These are phyloP conservation scores for Magnusiomyces tetraspermus DNA, from an alignment of 1,139 yeast genomes.

Conservation along the genomic window DNA sequence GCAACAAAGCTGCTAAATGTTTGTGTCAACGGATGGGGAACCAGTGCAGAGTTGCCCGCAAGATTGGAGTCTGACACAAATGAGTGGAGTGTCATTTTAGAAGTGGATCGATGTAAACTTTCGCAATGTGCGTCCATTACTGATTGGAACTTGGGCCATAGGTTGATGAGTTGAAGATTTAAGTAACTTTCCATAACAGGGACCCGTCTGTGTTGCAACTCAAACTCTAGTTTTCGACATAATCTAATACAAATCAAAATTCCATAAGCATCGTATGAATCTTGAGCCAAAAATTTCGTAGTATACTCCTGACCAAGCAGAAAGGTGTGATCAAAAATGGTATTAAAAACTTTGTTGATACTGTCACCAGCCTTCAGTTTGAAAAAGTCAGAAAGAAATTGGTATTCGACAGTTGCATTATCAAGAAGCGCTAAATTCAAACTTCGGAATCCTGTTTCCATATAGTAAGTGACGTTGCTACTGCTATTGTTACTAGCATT, in stretches of 20 bases:
- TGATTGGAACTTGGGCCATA: conserved; percentile 84
- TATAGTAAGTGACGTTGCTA: conserved; percentile 40
- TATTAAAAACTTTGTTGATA: conserved; percentile 37
- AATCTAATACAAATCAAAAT: conserved; percentile 67
- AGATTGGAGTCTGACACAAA: conserved; percentile 20
- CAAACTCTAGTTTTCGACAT: conserved; percentile 53
- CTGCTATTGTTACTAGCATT: background rate
- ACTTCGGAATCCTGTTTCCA: conserved; percentile 66
- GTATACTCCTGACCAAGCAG: conserved; percentile 41
- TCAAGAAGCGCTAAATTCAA: conserved; percentile 67
- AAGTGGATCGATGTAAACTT: conserved; percentile 41
- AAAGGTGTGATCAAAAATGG: conserved; percentile 43
- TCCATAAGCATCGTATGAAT: conserved; percentile 67
- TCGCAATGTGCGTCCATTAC: conserved; percentile 72
- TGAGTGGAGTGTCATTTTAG: conserved; percentile 25
- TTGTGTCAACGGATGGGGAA: conserved; percentile 65
- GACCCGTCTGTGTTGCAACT: conserved; percentile 52
- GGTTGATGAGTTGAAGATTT: conserved; percentile 49
- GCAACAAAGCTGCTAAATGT: conserved; percentile 69
- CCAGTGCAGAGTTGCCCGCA: conserved; percentile 27
- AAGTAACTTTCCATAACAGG: conserved; percentile 71
- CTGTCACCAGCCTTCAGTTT: conserved; percentile 38
- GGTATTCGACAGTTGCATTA: conserved; percentile 68
- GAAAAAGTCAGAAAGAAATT: conserved; percentile 66
- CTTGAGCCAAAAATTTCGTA: conserved; percentile 41